Evolutionary conservation across 345 rosid species (phyloP), one percentile per base, ranked within the genome.

Genomic region (Limnanthes douglasii): DNA sequence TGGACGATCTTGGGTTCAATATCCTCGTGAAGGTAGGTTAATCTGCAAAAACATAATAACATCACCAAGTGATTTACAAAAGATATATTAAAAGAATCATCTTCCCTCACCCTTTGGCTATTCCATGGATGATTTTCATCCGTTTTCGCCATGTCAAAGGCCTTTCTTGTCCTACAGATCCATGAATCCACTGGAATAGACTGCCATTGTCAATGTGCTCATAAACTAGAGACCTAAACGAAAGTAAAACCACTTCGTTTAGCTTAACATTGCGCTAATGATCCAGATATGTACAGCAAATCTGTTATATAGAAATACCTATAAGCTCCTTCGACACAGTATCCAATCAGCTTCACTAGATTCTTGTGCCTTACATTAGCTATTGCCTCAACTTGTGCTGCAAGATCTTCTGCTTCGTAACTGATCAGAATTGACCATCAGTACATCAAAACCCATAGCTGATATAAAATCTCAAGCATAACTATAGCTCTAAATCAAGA

Each of bases 41-140:
- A 49, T 40, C 96, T 86, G 49, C 19, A 48, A 18, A 35, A 43
- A 43, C 31, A 65, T 1, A 46, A 22, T 11, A 37, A 26, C 14
- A 35, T 20, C 21, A 35, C 28, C 23, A 36, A 15, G 18, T 17
- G 15, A 32, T 14, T 24, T 24, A 21, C 40, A 22, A n/a, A n/a
- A n/a, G n/a, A n/a, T n/a, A n/a, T n/a, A n/a, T n/a, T n/a, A n/a
- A n/a, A n/a, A n/a, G n/a, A n/a, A n/a, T n/a, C n/a, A n/a, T n/a
- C n/a, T n/a, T n/a, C n/a, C n/a, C n/a, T n/a, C n/a, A 37, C 94
- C 85, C 94, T 67, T 73, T 78, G n/a, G 76, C 93, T 18, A 62
- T 60, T 68, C 93, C 93, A 39, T 46, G 72, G 39, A 82, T 69
- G 15, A 82, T 75, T 11, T 64, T 61, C 65, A 68, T 60, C 39